Evolutionary conservation across 2,329 filamentous ascomycete species (phyloP).

Genomic region (Paecilomyces sp.): DNA sequence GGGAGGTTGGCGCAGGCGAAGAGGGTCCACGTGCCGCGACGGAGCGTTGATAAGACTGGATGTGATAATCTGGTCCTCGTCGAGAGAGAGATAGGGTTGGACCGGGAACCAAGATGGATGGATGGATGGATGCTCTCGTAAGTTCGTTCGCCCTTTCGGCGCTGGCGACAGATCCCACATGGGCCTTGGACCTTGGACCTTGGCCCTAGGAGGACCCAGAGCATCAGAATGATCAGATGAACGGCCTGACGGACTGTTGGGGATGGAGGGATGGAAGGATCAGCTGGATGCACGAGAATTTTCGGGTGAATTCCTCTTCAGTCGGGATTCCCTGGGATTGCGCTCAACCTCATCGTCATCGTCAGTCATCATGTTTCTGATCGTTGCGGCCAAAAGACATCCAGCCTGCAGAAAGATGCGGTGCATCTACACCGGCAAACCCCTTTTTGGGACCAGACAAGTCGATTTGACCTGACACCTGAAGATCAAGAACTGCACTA

Average conservation of each 20-base stretch:
- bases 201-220: background rate
- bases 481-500: background rate
- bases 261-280: background rate
- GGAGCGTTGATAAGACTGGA: constrained; percentile 1
- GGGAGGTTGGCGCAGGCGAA: background rate
- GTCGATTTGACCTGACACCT: too few species aligned
- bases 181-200: background rate
- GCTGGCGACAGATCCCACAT: background rate
- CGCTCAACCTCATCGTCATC: background rate
- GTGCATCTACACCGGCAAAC: background rate
- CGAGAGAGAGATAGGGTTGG: background rate
- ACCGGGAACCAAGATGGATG: background rate
- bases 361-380: background rate
- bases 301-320: background rate
- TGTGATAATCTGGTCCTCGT: too few species aligned
- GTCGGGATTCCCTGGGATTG: background rate
- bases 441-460: background rate
- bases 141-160: background rate
- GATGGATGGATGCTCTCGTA: background rate
- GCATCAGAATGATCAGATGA: background rate
- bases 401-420: background rate
- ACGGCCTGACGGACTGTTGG: background rate
- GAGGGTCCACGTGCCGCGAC: constrained; percentile 3
- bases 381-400: background rate
- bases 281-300: background rate